Evolutionary conservation across 2,329 filamentous ascomycete genomes (phyloP).

Genomic region (Fusarium sp.): DNA sequence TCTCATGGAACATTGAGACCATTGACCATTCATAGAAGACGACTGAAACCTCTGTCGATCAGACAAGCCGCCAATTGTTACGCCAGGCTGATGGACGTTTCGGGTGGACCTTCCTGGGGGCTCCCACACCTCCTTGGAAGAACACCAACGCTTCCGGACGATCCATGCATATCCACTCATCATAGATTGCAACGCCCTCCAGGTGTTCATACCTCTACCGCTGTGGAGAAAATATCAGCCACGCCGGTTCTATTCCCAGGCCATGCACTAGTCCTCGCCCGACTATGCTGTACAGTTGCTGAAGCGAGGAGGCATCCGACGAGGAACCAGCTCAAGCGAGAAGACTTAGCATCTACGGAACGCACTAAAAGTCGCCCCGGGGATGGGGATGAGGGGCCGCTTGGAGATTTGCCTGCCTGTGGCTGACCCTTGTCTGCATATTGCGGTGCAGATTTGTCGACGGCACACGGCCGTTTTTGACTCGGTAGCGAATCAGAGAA

Average conservation of each 20-base stretch:
- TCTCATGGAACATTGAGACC: not conserved
- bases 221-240: not conserved
- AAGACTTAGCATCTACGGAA: not conserved
- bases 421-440: not conserved
- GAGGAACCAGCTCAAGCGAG: not conserved
- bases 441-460: not conserved
- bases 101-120: not conserved
- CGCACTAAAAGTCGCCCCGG: not conserved
- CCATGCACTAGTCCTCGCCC: not conserved
- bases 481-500: not conserved
- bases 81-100: not conserved
- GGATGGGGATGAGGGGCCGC: not conserved
- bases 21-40: not conserved
- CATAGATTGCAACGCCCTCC: not conserved
- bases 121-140: not conserved
- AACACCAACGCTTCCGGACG: not conserved
- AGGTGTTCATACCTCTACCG: too few species aligned
- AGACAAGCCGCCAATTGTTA: not conserved
- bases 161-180: not conserved
- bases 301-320: not conserved
- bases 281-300: not conserved
- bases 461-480: not conserved
- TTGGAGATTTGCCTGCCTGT: not conserved
- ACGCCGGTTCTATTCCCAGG: not conserved
- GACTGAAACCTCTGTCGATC: not conserved